Percentiles rank a stretch among this genome's conserved stretches.
These are phyloP conservation scores for Erigeron philadelphicus DNA, from an alignment of 140 eudicot genomes.

Conservation along the genomic window DNA sequence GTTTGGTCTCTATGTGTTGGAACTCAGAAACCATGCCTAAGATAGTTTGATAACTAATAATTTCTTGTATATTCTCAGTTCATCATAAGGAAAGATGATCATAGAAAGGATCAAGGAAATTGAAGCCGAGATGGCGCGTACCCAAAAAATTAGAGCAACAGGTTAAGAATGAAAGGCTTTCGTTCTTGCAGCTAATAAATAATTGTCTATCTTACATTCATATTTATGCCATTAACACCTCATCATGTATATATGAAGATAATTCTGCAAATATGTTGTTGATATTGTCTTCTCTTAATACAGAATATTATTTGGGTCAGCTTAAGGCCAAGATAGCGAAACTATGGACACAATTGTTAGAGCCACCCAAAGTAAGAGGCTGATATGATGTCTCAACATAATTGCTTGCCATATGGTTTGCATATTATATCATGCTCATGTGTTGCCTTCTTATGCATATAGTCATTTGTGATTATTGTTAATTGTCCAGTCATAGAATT, in stretches of 20 bases:
- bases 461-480: background rate
- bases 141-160: constrained; percentile 98
- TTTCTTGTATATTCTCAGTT: constrained; percentile 21
- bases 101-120: constrained; percentile 89
- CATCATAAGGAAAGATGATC: constrained; percentile 54
- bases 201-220: background rate
- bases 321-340: constrained; percentile 99
- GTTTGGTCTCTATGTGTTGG: background rate
- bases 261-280: constrained; percentile 18
- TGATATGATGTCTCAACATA: background rate
- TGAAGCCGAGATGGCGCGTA: constrained; percentile 99
- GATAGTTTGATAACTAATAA: constrained; percentile 8
- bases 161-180: constrained; percentile 36
- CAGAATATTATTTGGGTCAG: constrained; percentile 99
- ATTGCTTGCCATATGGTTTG: constrained; percentile 13
- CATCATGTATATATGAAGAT: constrained; percentile 3
- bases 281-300: background rate
- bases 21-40: constrained; percentile 1
- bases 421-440: background rate
- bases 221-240: background rate
- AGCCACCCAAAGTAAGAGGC: constrained; percentile 84
- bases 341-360: constrained; percentile 87
- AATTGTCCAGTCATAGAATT: background rate
- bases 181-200: background rate
- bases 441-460: constrained; percentile 1